A percentile compares a stretch with the other conserved stretches of the same genome.
phyloP scores from a whole-genome alignment of 352 stramenopile species.

The Phytophthora fragariae region DNA sequence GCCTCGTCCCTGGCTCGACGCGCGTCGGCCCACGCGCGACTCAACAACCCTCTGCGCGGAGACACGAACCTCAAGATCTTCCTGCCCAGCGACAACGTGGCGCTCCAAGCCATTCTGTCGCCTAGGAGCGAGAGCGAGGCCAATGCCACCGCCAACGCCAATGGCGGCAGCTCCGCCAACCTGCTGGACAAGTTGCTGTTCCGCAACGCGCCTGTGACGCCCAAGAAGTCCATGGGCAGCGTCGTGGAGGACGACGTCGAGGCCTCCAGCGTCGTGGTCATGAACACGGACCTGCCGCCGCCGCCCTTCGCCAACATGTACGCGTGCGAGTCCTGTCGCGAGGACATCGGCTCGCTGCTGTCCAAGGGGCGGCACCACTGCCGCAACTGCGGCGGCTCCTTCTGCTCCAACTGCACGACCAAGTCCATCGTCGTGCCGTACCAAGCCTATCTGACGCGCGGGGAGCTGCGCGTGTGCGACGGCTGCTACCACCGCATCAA shows the following conservation, averaged over 20 bases:
- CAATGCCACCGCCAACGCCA: slow-evolving; percentile 5
- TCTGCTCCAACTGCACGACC: slow-evolving; percentile 68
- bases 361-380: slow-evolving; percentile 80
- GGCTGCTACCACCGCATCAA: slow-evolving; percentile 75
- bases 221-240: slow-evolving; percentile 44
- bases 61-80: slow-evolving; percentile 60
- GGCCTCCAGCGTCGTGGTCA: slow-evolving; percentile 51
- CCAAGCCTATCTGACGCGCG: slow-evolving; percentile 61
- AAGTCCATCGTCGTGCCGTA: slow-evolving; percentile 69
- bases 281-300: slow-evolving; percentile 62
- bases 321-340: slow-evolving; percentile 71
- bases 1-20: slow-evolving; percentile 22
- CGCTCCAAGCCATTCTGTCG: slow-evolving; percentile 66
- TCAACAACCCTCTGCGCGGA: slow-evolving; percentile 33
- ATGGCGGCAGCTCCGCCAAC: slow-evolving; percentile 21
- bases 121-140: slow-evolving; percentile 24
- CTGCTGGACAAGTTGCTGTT: slow-evolving; percentile 55
- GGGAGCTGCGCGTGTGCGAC: slow-evolving; percentile 78
- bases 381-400: slow-evolving; percentile 82
- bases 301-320: slow-evolving; percentile 85
- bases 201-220: slow-evolving; percentile 22
- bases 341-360: slow-evolving; percentile 79
- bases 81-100: slow-evolving; percentile 58
- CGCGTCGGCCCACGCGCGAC: slow-evolving; percentile 4
- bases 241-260: slow-evolving; percentile 61